Base-by-base conservation (phyloP, 2,329 filamentous ascomycete genomes). In the Claviceps maximensis region DNA sequence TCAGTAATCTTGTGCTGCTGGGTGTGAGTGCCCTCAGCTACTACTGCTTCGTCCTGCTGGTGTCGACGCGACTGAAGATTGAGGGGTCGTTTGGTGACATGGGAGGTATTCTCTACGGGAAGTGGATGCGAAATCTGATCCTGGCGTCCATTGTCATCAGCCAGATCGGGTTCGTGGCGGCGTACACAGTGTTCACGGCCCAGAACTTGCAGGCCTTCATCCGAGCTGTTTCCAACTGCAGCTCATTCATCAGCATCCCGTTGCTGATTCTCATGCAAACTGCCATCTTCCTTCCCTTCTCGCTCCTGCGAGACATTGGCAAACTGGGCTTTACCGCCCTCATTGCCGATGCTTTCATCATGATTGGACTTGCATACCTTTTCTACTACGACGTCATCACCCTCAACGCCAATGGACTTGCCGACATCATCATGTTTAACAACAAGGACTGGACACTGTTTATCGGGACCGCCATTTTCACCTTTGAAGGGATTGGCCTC, bases 391-490 rank as follows among this genome's bases (percentile, higher is more conserved):
- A 97, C 64, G 77, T 97, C 57, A 74, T 86, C 59, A 96, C 91
- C 1, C 83, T 98, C 50, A 82, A 82, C 57, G 74, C 73, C 48
- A 76, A 88, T 53, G 89, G 89, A 13, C 71, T 95, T 25, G 78
- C 89, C 5, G 93, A 98, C 65, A 90, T 97, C 63, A 80, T 86
- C 60, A 78, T 86, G 63, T 97, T 98, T 77, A 98, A 98, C 72
- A 70, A 84, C 42, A 82, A 86, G 56, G 85, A 89, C 66, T 98
- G 94, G 93, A 95, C 93, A 0, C 78, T 98, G 4, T 97, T 98
- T 67, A 98, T 98, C 61, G 94, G 93, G 56, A 98, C 94, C 0
- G 93, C 94, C 29, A 97, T 98, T 66, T 98, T 98, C 72, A 97
- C 93, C 0, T 98, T 97, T 64, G 93, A 98, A 66, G 93, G 93